Evolutionary conservation across 2,329 filamentous ascomycete species (phyloP).

Genomic region (Lecanoromycetidae sp.): DNA sequence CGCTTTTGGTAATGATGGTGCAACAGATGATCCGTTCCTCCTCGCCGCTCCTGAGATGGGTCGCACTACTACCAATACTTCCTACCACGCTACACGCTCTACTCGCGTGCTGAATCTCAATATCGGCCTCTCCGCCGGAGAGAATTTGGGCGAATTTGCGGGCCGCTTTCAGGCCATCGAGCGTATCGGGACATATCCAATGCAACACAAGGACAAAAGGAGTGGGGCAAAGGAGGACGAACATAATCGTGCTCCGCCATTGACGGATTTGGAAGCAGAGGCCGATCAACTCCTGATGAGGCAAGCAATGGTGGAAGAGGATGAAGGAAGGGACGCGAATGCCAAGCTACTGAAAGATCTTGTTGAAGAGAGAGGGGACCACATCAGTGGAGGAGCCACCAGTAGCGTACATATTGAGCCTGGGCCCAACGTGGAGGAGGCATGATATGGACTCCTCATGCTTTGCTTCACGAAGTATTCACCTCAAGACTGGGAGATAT

Average conservation of each 20-base stretch:
- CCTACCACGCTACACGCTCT: constrained; percentile 44
- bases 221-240: constrained; percentile 25
- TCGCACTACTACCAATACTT: constrained; percentile 42
- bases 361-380: constrained; percentile 18
- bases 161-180: constrained; percentile 23
- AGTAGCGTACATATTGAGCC: neutral
- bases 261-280: constrained; percentile 34
- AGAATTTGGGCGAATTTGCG: constrained; percentile 44
- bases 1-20: constrained; percentile 23
- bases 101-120: constrained; percentile 36
- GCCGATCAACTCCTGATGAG: constrained; percentile 39
- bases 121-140: constrained; percentile 35
- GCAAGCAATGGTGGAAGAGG: constrained; percentile 25
- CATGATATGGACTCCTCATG: neutral
- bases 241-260: constrained; percentile 35
- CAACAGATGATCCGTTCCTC: constrained; percentile 29
- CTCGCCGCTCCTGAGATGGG: constrained; percentile 43
- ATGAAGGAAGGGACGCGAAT: constrained; percentile 28
- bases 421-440: neutral
- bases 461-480: too few relatives aligned
- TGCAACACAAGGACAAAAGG: constrained; percentile 6
- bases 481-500: too few relatives aligned
- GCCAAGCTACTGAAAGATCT: constrained; percentile 28
- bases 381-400: constrained; percentile 1
- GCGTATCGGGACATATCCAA: constrained; percentile 24